A percentile compares a stretch with the other conserved stretches of the same genome.
Evolutionary conservation across 2,329 filamentous ascomycete genomes (phyloP).

Genomic region (Neoarthrinium moseri): DNA sequence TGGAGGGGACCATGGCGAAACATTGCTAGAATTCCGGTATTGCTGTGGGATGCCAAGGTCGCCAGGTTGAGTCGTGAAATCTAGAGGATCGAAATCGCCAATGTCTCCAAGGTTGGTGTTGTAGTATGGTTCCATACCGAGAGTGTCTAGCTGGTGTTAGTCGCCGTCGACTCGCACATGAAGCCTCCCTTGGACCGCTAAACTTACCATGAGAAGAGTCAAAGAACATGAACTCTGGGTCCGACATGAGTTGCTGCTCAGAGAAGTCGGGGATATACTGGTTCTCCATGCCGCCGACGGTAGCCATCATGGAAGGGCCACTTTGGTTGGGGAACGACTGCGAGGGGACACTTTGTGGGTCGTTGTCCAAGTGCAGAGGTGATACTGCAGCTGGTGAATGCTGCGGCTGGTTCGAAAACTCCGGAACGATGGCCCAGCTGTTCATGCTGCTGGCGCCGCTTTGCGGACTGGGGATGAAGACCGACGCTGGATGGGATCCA

Average conservation of each 20-base stretch:
- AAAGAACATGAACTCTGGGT: slow-evolving; percentile 38
- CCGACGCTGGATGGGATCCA: slow-evolving; percentile 28
- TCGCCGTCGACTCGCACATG: neutral
- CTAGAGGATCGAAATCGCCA: slow-evolving; percentile 2
- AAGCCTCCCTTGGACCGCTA: neutral
- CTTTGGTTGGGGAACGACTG: slow-evolving; percentile 30
- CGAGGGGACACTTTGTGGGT: slow-evolving; percentile 32
- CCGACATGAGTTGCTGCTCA: slow-evolving; percentile 33
- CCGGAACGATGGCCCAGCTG: slow-evolving; percentile 48
- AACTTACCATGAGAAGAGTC: slow-evolving; percentile 32
- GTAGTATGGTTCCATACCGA: slow-evolving; percentile 22
- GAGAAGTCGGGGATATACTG: slow-evolving; percentile 28
- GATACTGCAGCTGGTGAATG: slow-evolving; percentile 37
- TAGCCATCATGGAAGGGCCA: slow-evolving; percentile 28
- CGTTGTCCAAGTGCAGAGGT: slow-evolving; percentile 40
- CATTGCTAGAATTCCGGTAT: slow-evolving; percentile 33
- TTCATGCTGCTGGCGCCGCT: slow-evolving; percentile 47
- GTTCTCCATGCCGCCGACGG: slow-evolving; percentile 21
- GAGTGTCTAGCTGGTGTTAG: slow-evolving; percentile 6
- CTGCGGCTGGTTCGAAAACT: slow-evolving; percentile 31
- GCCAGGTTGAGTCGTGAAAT: slow-evolving; percentile 23
- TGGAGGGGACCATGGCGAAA: slow-evolving; percentile 42
- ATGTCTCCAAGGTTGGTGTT: no score
- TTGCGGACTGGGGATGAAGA: slow-evolving; percentile 46
- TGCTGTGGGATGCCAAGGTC: slow-evolving; percentile 37